A percentile compares a stretch with the other conserved stretches of the same genome.
These are phyloP conservation scores for Ascochyta koolunga DNA, from an alignment of 2,329 filamentous ascomycete genomes.

Conservation along the genomic window DNA sequence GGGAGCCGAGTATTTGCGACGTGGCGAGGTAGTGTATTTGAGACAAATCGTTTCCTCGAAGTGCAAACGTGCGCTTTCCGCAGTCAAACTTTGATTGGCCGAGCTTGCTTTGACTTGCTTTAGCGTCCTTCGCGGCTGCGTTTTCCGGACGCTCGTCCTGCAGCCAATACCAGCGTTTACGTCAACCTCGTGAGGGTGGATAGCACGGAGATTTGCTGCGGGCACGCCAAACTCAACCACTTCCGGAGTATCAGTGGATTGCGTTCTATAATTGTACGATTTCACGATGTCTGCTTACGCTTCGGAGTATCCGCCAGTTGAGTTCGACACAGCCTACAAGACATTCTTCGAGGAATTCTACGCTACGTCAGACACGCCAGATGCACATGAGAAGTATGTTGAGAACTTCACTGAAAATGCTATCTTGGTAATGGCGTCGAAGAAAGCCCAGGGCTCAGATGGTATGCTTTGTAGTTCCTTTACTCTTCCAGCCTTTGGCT, in stretches of 20 bases:
- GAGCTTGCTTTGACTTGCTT: neutral
- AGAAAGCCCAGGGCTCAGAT: slow-evolving; percentile 52
- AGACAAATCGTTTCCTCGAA: neutral
- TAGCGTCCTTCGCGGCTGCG: slow-evolving; percentile 4
- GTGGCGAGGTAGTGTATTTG: slow-evolving; percentile 1
- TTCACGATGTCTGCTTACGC: slow-evolving; percentile 38
- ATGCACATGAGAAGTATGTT: slow-evolving; percentile 57
- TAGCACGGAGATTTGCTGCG: slow-evolving; percentile 10
- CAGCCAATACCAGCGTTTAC: slow-evolving; percentile 10
- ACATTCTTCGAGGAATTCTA: slow-evolving; percentile 57
- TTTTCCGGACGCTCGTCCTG: slow-evolving; percentile 5
- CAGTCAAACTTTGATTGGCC: slow-evolving; percentile 2
- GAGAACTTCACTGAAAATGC: slow-evolving; percentile 57
- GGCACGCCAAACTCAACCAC: slow-evolving; percentile 1
- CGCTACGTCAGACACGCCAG: slow-evolving; percentile 53
- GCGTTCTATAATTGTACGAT: neutral
- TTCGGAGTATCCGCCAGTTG: slow-evolving; percentile 42
- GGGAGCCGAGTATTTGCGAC: neutral
- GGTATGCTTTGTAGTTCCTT: slow-evolving; percentile 42
- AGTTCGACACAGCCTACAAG: slow-evolving; percentile 50
- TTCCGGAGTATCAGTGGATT: too few species aligned
- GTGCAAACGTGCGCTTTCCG: slow-evolving; percentile 2
- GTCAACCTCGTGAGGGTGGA: slow-evolving; percentile 9
- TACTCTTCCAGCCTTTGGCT: neutral
- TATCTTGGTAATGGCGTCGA: slow-evolving; percentile 59